Conservation (phyloP, 2,329 filamentous ascomycete species). For the Exophiala sp. region DNA sequence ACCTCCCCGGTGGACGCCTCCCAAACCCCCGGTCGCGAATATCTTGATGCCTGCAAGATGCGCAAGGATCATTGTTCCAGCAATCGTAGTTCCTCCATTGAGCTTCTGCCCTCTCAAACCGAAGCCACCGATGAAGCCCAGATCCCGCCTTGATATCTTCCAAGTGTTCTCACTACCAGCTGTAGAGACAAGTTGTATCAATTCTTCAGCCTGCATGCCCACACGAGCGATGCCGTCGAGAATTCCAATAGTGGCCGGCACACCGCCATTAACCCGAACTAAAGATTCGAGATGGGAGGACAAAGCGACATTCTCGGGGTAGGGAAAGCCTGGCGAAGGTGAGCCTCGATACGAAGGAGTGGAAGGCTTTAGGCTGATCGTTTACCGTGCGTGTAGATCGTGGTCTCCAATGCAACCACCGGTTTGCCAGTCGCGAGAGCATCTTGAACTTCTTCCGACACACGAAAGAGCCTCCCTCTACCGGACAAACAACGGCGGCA, state of each 20-base stretch:
- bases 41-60: conserved; percentile 82
- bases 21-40: conserved; percentile 91
- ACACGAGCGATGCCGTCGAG: conserved; percentile 78
- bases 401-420: conserved; percentile 89
- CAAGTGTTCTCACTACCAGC: conserved; percentile 65
- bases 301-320: conserved; percentile 69
- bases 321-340: conserved; percentile 57
- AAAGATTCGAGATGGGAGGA: conserved; percentile 77
- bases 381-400: conserved; percentile 90
- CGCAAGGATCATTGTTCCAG: conserved; percentile 88
- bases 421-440: conserved; percentile 72
- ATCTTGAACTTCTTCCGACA: conserved; percentile 79
- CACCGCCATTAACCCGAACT: conserved; percentile 73
- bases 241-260: conserved; percentile 89
- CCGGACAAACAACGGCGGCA: conserved; percentile 9
- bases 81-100: conserved; percentile 88
- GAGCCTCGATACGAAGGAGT: conserved; percentile 3
- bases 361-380: neutral
- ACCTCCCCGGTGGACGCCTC: conserved; percentile 87
- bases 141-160: conserved; percentile 84
- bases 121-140: conserved; percentile 75
- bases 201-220: conserved; percentile 68
- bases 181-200: conserved; percentile 64
- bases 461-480: conserved; percentile 52
- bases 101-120: conserved; percentile 66